These are phyloP conservation scores for Diaporthe vexans DNA, from an alignment of 2,329 filamentous ascomycete species.

Conservation along the genomic window DNA sequence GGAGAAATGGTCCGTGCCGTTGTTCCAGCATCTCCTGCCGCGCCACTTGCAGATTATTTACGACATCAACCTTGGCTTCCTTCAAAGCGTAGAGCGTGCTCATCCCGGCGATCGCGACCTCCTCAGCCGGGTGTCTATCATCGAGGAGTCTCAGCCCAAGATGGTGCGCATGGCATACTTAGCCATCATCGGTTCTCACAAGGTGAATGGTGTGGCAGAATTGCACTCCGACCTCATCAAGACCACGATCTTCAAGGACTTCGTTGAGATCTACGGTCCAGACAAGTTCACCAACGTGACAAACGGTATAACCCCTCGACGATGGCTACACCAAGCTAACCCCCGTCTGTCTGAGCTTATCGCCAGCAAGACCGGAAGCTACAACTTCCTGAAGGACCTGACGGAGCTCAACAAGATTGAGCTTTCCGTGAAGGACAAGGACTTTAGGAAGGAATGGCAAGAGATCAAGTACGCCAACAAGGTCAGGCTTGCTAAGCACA, in stretches of 20 bases:
- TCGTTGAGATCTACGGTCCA: constrained; percentile 92
- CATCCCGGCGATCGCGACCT: constrained; percentile 93
- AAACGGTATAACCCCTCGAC: constrained; percentile 94
- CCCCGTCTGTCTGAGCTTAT: constrained; percentile 93
- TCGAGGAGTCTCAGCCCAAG: constrained; percentile 96
- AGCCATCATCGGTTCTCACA: constrained; percentile 97
- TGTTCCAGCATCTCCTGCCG: constrained; percentile 92
- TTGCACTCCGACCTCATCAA: constrained; percentile 98
- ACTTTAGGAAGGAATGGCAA: constrained; percentile 93
- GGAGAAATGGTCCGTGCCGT: constrained; percentile 97
- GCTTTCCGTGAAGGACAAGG: constrained; percentile 84
- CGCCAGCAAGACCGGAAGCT: constrained; percentile 85
- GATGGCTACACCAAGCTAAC: constrained; percentile 98
- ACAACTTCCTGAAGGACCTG: constrained; percentile 91
- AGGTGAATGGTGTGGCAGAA: constrained; percentile 98
- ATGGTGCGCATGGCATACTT: constrained; percentile 98
- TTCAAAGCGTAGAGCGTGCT: constrained; percentile 89
- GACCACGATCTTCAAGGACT: constrained; percentile 99
- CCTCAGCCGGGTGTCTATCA: constrained; percentile 90
- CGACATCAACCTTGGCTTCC: constrained; percentile 95
- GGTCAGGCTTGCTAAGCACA: constrained; percentile 89
- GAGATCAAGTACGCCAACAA: constrained; percentile 99
- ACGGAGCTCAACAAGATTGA: constrained; percentile 90
- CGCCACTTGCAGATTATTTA: constrained; percentile 98
- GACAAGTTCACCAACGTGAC: constrained; percentile 99